Base-by-base conservation (phyloP, 2,329 filamentous ascomycete species). In the Zymoseptoria brevis region DNA sequence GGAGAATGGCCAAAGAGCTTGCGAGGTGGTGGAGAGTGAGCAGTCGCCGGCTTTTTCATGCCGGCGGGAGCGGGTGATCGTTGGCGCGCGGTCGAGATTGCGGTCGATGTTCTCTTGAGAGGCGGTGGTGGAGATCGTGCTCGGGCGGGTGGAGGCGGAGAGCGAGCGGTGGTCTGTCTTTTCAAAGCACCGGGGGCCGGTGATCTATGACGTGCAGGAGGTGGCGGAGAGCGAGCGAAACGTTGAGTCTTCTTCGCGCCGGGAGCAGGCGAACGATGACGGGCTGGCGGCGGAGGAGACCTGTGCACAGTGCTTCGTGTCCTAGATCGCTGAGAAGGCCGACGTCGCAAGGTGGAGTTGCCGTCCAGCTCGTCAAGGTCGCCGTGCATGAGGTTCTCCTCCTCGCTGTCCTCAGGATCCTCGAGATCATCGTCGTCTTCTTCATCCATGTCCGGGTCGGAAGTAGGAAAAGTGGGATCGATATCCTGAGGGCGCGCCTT, bases 401-500 rank as follows among this genome's bases (percentile, higher is more conserved):
- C 83, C 45, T 90, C 87, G 67, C 86, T 90, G 19, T 86, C 84
- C 56, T 85, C 74, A 2, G 79, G 77, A 26, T 71, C 68, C 73
- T 84, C 73, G 74, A 85, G 76, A 71, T 86, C 73, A 73, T 83
- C 80, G 57, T 89, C 86, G 49, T 89, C 85, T 45, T 90, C 88
- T 53, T 89, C 89, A 26, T 93, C 87, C 65, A 81, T 86, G 66
- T 99, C 94, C 0, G 88, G 89, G 67, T 97, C 94, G 0, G 92
- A 96, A 0, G 91, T 92, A 0, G 94, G 94, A 73, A 99, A 99
- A 70, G 92, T 96, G 0, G 94, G 94, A 70, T 99, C 94, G 61
- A 96, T 96, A 67, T 97, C 94, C 71, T 97, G 94, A n/a, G 94
- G 93, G 29, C 93, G 90, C 29, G 84, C 73, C 63, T 88, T 86